Conservation (phyloP, 2,329 filamentous ascomycete species). For the Cryphonectria parasitica region DNA sequence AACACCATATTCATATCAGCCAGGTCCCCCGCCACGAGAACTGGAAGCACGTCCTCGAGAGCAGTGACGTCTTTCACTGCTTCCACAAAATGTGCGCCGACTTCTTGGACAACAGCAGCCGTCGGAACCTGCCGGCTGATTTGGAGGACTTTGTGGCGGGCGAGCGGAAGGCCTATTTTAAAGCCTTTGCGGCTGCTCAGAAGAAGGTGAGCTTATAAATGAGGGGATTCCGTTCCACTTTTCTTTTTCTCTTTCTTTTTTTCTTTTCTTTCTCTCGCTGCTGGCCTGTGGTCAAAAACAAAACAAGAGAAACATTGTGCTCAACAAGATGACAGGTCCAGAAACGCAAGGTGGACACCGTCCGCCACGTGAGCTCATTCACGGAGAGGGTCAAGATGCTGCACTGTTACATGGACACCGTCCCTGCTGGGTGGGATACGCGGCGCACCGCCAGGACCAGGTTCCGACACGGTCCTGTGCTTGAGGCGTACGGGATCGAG, state of each 20-base stretch:
- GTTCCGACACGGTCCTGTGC: not conserved
- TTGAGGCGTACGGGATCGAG: conserved; percentile 3
- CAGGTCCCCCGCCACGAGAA: conserved; percentile 1
- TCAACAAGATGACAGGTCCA: not conserved
- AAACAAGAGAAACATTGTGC: not conserved
- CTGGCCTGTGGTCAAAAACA: not conserved
- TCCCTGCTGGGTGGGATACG: not conserved
- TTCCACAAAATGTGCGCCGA: conserved; percentile 6
- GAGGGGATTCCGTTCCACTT: not conserved
- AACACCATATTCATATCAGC: not conserved
- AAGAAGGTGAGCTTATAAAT: conserved; percentile 2
- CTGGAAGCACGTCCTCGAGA: conserved; percentile 8
- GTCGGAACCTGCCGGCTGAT: not conserved
- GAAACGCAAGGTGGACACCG: not conserved
- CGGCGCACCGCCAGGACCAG: conserved; percentile 4
- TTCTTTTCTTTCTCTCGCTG: not conserved
- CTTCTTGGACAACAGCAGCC: conserved; percentile 1
- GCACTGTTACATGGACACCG: conserved; percentile 9
- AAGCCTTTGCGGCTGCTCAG: conserved; percentile 1
- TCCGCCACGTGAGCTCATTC: not conserved
- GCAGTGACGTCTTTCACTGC: conserved; percentile 3
- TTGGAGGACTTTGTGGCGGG: not conserved
- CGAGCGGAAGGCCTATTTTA: conserved; percentile 5
- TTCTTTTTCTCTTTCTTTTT: not conserved
- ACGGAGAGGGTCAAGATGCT: conserved; percentile 5